Evolutionary conservation across 768 basidiomycete genomes (phyloP).

Genomic region (Wakefieldia striispora): DNA sequence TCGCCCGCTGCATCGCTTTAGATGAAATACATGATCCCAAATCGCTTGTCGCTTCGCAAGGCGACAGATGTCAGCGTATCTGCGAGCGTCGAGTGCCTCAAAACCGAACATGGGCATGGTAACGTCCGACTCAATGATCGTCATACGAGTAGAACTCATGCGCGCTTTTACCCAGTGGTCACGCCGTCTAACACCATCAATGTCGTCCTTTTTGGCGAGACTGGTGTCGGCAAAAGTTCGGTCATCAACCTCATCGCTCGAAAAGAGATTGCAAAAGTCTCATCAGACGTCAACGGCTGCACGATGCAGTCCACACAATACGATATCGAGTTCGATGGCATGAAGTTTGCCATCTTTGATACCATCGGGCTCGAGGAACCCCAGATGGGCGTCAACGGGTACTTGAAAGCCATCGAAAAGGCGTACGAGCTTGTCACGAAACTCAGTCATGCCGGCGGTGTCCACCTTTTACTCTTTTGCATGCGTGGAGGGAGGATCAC

Average conservation of each 20-base stretch:
- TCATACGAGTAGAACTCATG: constrained; percentile 7
- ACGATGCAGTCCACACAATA: constrained; percentile 35
- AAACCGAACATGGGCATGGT: constrained; percentile 1
- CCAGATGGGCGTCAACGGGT: constrained; percentile 26
- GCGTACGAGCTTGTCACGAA: constrained; percentile 32
- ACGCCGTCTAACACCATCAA: constrained; percentile 21
- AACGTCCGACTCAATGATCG: not conserved
- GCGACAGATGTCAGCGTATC: not conserved
- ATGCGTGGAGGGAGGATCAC: constrained; percentile 40
- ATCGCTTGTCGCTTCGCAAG: not conserved
- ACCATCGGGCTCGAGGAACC: constrained; percentile 37
- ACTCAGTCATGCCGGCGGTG: constrained; percentile 31
- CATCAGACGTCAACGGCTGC: constrained; percentile 30
- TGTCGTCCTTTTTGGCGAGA: constrained; percentile 42
- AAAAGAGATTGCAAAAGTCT: constrained; percentile 21
- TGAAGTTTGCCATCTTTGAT: constrained; percentile 29
- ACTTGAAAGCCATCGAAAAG: constrained; percentile 28
- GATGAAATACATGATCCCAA: not conserved
- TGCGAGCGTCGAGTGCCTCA: not conserved
- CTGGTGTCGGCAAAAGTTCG: constrained; percentile 35
- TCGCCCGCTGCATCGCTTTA: constrained; percentile 3
- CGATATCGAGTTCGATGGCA: constrained; percentile 18
- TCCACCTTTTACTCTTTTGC: constrained; percentile 43
- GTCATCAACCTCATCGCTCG: constrained; percentile 33
- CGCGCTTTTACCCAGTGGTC: not conserved